Percentiles rank a stretch among this genome's conserved stretches.
Conservation (phyloP, 129 eudicot species). For the Helianthus tuberosus region DNA sequence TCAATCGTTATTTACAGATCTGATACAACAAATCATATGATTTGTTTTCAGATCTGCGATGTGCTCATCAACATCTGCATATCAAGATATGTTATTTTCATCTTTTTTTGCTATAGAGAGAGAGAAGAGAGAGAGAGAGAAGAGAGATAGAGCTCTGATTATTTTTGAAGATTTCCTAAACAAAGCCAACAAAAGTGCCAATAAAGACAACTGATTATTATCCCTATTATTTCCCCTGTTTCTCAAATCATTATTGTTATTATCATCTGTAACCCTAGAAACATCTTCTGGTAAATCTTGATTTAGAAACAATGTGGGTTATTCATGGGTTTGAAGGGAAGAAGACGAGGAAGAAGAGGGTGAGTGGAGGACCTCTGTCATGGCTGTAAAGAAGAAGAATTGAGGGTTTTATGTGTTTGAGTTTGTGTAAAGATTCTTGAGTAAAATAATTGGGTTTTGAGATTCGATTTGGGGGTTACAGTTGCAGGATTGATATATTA, state of each 20-base stretch:
- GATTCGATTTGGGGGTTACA: slow-evolving; percentile 19
- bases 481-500: slow-evolving; percentile 1
- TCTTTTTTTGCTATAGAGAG: too few species aligned
- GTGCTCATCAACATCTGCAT: too few species aligned
- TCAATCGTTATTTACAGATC: too few species aligned
- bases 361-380: slow-evolving; percentile 56
- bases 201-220: slow-evolving; percentile 68
- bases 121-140: too few species aligned
- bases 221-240: slow-evolving; percentile 21
- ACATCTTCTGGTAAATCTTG: slow-evolving; percentile 29
- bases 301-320: slow-evolving; percentile 41
- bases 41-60: too few species aligned
- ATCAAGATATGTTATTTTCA: too few species aligned
- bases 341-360: slow-evolving; percentile 53
- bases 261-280: slow-evolving; percentile 30
- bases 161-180: slow-evolving; percentile 84
- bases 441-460: slow-evolving; percentile 29
- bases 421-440: too few species aligned
- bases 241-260: not conserved
- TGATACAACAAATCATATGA: too few species aligned
- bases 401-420: slow-evolving; percentile 27
- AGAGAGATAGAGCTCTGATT: too few species aligned
- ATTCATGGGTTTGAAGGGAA: slow-evolving; percentile 32
- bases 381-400: slow-evolving; percentile 41
- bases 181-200: slow-evolving; percentile 72